Evolutionary conservation across 1,284 basidiomycete species (phyloP), one percentile per base, ranked within the genome.

Genomic region (Trametes hirsuta): DNA sequence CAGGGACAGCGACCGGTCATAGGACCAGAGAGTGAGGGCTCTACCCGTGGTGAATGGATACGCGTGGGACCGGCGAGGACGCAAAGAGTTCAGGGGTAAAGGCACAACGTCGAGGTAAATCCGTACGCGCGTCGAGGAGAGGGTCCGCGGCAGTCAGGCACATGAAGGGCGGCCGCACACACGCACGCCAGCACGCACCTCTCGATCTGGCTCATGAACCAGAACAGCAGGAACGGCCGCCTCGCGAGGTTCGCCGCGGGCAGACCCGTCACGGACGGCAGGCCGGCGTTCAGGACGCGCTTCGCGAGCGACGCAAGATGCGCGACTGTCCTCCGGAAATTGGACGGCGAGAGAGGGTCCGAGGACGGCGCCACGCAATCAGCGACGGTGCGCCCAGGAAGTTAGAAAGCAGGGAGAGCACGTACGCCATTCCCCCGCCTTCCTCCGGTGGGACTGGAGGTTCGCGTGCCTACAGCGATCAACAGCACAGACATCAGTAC

Each of bases 361-460:
- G 51, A 54, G 24, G 36, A 40, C 55, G 30, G 30, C 30, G 30
- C 11, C 36, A n/a, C 36, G n/a, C 58, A 52, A 58, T 57, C 52
- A 57, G 52, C 50, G 36, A 44, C 50, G 36, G n/a, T 21, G 21
- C 6, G 58, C 40, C 18, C 34, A 42, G 49, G 48, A 50, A 55
- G 52, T n/a, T 18, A 48, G 42, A 53, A 50, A 62, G 40, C 42
- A 34, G 42, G 58, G 55, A 30, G 47, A 30, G 47, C 21, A 81
- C 87, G 69, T 79, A 91, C 89, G 73, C 90, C 89, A 91, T 71
- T 90, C 87, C 66, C 86, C 83, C 8, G 88, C 86, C 70, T 90
- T 90, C 59, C 74, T 73, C 18, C 86, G 81, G 63, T 86, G 80
- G 67, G 88, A 84, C n/a, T 83, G 66, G 4, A 81, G 77, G 63